Evolutionary conservation across 176 grass and related monocot species (phyloP), one percentile per base, ranked within the genome.

Genomic region (Hordeum marinum): DNA sequence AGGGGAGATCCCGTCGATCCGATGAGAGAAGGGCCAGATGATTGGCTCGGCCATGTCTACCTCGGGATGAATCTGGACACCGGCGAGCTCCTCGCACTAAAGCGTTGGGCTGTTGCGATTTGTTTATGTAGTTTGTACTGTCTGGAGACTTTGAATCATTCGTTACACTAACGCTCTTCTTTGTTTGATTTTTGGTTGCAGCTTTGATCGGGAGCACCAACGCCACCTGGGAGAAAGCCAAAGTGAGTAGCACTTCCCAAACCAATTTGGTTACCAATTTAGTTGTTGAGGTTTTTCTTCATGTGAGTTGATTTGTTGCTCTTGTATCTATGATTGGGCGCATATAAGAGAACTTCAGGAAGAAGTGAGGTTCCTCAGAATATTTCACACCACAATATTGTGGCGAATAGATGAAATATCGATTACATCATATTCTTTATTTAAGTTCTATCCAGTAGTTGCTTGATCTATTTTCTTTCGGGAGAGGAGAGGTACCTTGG

Each of bases 331-430:
- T 87, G 63, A 37, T 25, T 43, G 95, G 96, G 96, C 91, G 74
- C 93, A 98, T 82, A 92, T 98, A 83, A 85, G 73, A 89, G 96
- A 95, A 72, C 89, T 98, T 6, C 93, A 98, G 82, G 96, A 98
- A 85, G 96, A 98, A 90, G 96, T 98, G 59, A 98, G 95, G 78
- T 88, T 98, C 84, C 86, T 95, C 21, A 98, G 29, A 29, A 29
- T 29, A 29, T 29, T 29, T 29, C 29, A 29, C 29, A 29, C 29
- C 29, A 29, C 29, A 29, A 29, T 29, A 29, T 29, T 39, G 37
- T 39, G 37, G 37, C 8, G 37, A 39, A 8, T 7, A 39, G 37
- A 39, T 39, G 29, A 92, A 98, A 98, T 76, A 95, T 98, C 46
- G 93, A 39, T 7, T 39, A 39, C 7, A 39, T 39, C 37, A 39